Evolutionary conservation across 1,284 basidiomycete genomes (phyloP), one percentile per base, ranked within the genome.

Genomic region (Peniophora sp.): DNA sequence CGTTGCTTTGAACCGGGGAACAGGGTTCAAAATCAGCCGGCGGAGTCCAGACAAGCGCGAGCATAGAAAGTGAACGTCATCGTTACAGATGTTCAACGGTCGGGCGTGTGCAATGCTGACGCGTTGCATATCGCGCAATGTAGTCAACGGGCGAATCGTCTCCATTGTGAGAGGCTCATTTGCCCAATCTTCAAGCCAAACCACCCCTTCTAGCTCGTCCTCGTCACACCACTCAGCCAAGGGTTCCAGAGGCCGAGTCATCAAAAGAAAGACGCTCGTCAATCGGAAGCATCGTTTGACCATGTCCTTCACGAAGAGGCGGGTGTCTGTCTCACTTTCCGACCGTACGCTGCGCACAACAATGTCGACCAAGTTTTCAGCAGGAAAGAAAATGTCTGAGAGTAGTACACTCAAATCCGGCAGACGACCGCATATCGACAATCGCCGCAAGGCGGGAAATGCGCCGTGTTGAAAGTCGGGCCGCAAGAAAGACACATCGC

Each of bases 111-210:
- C 10, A n/a, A 36, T 36, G n/a, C 34, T 62, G 47, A 79, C 64
- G 37, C 64, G 65, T 18, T 59, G 63, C 42, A 79, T 64, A n/a
- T 53, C 52, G 41, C 57, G 53, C 37, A 73, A 57, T 23, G 54
- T 49, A 24, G 62, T 55, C 15, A 75, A 61, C 15, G 64, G 62
- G 24, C 58, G 54, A 49, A 74, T 59, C 22, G 56, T 35, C 9
- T 57, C 56, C 17, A 62, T 41, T 18, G 55, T 49, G 52, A 61
- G 58, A 52, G 57, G 55, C n/a, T 52, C 50, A 15, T 47, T n/a
- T n/a, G n/a, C n/a, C n/a, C n/a, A n/a, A n/a, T n/a, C n/a, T n/a
- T n/a, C n/a, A n/a, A n/a, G n/a, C n/a, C n/a, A n/a, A n/a, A n/a
- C n/a, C n/a, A n/a, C n/a, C n/a, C n/a, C n/a, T n/a, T n/a, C n/a